Base-by-base conservation (phyloP, 73 alveolate genomes). In the Paramecium primaurelia region DNA sequence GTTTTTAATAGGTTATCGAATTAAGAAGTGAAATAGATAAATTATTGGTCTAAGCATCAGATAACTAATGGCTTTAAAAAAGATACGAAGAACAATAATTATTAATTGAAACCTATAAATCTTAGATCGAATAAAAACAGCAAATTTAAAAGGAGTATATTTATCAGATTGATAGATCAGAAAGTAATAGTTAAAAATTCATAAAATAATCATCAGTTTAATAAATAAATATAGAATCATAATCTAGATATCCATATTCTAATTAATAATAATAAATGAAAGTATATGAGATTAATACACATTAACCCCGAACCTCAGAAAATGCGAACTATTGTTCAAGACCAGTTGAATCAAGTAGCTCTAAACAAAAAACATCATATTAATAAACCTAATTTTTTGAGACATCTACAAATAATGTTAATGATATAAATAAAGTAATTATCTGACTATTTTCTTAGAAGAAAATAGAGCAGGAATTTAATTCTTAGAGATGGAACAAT, bases 1-100 rank as follows among this genome's bases (percentile, higher is more conserved):
- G 25, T 22, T 71, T 12, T 71, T 26, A 14, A 40, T 71, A 71
- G 86, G 40, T 71, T 4, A 40, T 73, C 37, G 87, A 73, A 37
- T 73, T 73, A 11, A 73, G 87, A 73, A 73, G 87, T 73, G 87
- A 73, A 73, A 73, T 73, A 3, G 87, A 73, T 73, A 73, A 59
- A 36, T 11, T 73, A 73, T 73, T 37, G 10, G 87, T 73, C 10
- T 16, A 73, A 30, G 64, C 28, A 37, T 34, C 87, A 16, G 87
- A 73, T 40, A 73, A 73, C 37, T 73, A 37, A 36, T 73, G 87
- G 87, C 22, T 73, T 6, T 16, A 25, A 37, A 73, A 44, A 73
- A 73, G 87, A 73, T 73, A 73, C 0, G 87, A 73, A 73, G 87
- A 73, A 73, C 18, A 73, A 20, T 73, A 73, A 73, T 9, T 37